Percentiles rank a stretch among this genome's conserved stretches.
These are phyloP conservation scores for barley (Hordeum vulgare) DNA, from an alignment of 176 grass and related monocot genomes.

Conservation along the genomic window DNA sequence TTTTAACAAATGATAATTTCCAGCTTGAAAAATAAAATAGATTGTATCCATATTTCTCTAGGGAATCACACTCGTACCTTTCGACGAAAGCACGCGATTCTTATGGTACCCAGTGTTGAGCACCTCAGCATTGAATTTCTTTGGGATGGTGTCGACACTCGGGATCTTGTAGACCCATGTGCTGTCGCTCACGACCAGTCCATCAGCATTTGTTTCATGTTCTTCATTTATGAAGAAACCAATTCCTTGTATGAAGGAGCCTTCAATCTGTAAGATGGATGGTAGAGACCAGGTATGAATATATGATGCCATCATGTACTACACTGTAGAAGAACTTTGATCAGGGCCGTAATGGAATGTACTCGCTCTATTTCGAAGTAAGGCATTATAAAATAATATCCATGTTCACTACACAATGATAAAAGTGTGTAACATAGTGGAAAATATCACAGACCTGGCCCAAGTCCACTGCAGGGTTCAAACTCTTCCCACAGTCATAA, in stretches of 20 bases:
- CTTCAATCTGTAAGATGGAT: constrained; percentile 32
- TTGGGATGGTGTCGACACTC: constrained; percentile 50
- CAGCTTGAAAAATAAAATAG: neutral
- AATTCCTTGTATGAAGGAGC: constrained; percentile 57
- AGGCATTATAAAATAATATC: neutral
- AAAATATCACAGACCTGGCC: constrained; percentile 47
- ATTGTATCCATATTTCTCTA: neutral
- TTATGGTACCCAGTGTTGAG: constrained; percentile 46
- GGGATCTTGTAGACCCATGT: constrained; percentile 73
- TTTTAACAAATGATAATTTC: neutral
- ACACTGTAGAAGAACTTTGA: neutral
- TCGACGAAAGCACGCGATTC: constrained; percentile 60
- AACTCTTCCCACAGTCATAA: constrained; percentile 70
- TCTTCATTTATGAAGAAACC: constrained; percentile 65
- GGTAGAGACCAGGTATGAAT: neutral
- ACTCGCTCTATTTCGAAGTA: neutral
- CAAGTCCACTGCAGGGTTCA: constrained; percentile 73
- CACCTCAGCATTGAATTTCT: constrained; percentile 52
- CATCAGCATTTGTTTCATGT: constrained; percentile 32
- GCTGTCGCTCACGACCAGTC: constrained; percentile 38
- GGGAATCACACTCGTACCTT: constrained; percentile 33
- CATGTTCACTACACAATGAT: neutral
- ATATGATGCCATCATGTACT: neutral
- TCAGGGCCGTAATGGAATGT: neutral
- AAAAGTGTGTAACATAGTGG: neutral